These are phyloP conservation scores for Fusarium humuli DNA, from an alignment of 2,329 filamentous ascomycete genomes.

Conservation along the genomic window DNA sequence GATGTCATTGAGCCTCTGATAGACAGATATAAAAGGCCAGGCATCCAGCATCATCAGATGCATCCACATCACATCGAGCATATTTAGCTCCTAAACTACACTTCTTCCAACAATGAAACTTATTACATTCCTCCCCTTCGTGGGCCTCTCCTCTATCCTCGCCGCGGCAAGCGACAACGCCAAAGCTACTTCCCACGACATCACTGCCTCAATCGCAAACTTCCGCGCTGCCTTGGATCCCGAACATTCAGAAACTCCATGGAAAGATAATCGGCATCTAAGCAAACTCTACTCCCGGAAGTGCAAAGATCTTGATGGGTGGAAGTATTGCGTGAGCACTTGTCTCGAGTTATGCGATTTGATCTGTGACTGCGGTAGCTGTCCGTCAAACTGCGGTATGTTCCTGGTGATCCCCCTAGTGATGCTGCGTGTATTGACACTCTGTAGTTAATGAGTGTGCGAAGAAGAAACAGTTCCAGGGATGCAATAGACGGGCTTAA, in stretches of 20 bases:
- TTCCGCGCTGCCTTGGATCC: not conserved
- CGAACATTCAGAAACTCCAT: not conserved
- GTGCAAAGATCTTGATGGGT: not conserved
- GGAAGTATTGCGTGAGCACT: not conserved
- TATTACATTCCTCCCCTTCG: not conserved
- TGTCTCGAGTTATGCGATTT: not conserved
- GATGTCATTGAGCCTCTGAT: accelerated
- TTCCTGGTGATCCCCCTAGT: not conserved
- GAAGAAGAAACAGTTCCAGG: not conserved
- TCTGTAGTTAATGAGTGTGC: not conserved
- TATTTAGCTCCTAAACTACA: not conserved
- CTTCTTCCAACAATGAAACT: not conserved
- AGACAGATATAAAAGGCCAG: not conserved
- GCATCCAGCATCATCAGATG: not conserved
- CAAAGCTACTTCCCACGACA: not conserved
- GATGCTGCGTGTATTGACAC: accelerated
- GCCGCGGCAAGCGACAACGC: not conserved
- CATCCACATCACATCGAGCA: not conserved
- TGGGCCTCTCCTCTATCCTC: not conserved
- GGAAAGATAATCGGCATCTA: not conserved
- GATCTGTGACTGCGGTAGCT: not conserved
- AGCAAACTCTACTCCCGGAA: not conserved
- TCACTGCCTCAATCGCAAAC: not conserved
- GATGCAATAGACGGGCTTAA: not conserved
- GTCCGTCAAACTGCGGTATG: not conserved